Conservation (phyloP, 2,329 filamentous ascomycete genomes). For the Diaporthe sp. region DNA sequence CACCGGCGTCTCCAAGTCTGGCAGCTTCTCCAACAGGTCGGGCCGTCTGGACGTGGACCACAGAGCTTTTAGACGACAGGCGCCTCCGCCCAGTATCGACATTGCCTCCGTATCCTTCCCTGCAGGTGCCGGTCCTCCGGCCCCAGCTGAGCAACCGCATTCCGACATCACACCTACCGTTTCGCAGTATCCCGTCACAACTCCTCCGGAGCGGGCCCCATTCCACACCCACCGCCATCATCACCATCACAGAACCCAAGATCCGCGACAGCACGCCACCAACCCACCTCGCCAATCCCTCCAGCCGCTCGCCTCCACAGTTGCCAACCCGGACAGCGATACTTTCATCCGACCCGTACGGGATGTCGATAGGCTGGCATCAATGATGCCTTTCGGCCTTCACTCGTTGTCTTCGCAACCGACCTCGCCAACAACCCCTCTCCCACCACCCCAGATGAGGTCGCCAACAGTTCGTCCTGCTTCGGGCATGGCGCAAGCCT, state of each 20-base stretch:
- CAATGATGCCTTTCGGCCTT: constrained; percentile 78
- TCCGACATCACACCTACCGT: constrained; percentile 69
- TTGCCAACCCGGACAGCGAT: constrained; percentile 76
- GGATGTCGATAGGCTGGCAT: constrained; percentile 84
- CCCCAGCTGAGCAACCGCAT: constrained; percentile 51
- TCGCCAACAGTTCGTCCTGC: constrained; percentile 66
- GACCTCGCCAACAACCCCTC: constrained; percentile 87
- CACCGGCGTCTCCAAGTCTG: constrained; percentile 58
- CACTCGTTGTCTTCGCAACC: constrained; percentile 85
- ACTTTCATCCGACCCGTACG: constrained; percentile 84
- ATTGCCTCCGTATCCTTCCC: constrained; percentile 68
- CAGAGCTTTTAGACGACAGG: constrained; percentile 77
- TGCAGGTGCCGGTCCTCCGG: constrained; percentile 52
- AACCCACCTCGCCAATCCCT: constrained; percentile 63
- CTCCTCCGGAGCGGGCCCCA: constrained; percentile 76
- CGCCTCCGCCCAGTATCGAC: constrained; percentile 86
- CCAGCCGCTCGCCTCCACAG: constrained; percentile 75
- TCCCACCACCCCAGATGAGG: constrained; percentile 72
- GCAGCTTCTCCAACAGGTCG: constrained; percentile 64
- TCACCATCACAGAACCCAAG: constrained; percentile 60
- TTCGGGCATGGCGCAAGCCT: constrained; percentile 62
- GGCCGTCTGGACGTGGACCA: constrained; percentile 67
- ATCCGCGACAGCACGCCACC: constrained; percentile 59
- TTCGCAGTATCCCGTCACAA: constrained; percentile 72
- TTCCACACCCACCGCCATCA: constrained; percentile 53